These are phyloP conservation scores for Fusarium citri DNA, from an alignment of 2,329 filamentous ascomycete genomes.

Conservation along the genomic window DNA sequence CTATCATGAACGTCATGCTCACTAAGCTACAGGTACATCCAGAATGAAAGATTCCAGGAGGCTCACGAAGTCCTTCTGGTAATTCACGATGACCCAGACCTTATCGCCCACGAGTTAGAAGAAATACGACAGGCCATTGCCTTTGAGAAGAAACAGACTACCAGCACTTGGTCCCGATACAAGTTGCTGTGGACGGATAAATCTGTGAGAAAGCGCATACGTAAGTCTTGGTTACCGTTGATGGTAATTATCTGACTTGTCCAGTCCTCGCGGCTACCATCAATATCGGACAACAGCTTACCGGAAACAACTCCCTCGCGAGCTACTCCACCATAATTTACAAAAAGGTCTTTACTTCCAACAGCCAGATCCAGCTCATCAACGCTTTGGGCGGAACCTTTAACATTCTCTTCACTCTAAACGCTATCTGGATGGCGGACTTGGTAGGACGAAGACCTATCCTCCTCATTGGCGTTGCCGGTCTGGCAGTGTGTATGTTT, in stretches of 20 bases:
- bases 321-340: constrained; percentile 77
- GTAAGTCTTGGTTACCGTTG: neutral
- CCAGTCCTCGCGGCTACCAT: constrained; percentile 72
- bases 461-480: constrained; percentile 73
- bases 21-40: constrained; percentile 9
- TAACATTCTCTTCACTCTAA: constrained; percentile 77
- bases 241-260: constrained; percentile 58
- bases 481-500: constrained; percentile 76
- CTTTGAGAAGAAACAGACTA: constrained; percentile 5
- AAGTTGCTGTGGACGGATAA: constrained; percentile 8
- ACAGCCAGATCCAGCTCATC: constrained; percentile 73
- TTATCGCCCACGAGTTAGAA: neutral
- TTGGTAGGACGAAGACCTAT: constrained; percentile 76
- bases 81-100: neutral
- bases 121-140: constrained; percentile 4
- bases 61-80: neutral
- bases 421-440: constrained; percentile 79
- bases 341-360: constrained; percentile 71
- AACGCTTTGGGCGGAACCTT: constrained; percentile 79
- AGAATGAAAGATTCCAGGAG: constrained; percentile 55
- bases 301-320: constrained; percentile 77
- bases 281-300: constrained; percentile 77
- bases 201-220: constrained; percentile 8
- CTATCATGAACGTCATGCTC: constrained; percentile 55
- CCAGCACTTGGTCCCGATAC: constrained; percentile 2